Base-by-base conservation (phyloP, 2,329 filamentous ascomycete species). In the Samsoniella hepiali region DNA sequence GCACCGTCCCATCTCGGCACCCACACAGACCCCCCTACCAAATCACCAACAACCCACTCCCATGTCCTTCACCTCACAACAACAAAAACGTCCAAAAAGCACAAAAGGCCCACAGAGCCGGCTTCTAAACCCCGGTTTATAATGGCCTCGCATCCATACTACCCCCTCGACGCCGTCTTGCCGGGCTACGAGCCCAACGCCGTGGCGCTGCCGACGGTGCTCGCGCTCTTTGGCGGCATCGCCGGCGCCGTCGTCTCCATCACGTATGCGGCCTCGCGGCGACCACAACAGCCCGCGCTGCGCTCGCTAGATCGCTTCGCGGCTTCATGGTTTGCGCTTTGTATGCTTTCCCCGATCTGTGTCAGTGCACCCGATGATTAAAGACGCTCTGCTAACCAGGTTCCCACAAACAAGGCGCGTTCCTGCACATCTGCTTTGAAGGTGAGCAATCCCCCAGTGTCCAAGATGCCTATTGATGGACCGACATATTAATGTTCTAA, bases 351-450 rank as follows among this genome's bases (percentile, higher is more conserved):
- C n/a, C 15, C 29, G 31, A 54, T 3, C 10, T 10, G 3, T 10
- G 6, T 13, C 34, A 29, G 10, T 44, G 44, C 40, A 5, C n/a
- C 17, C 17, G 22, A 17, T 3, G 10, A 22, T 22, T 22, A 9
- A 32, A 15, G 34, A 5, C 7, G 11, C 40, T 9, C 34, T 38
- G 55, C 55, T 58, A 27, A 58, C 17, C 3, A 8, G 31, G 13
- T 58, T 29, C 22, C 13, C 53, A 4, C 13, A 27, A 22, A 22
- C 22, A 57, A 88, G 86, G 84, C 68, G 87, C 86, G 2, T 86
- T 83, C 68, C 80, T 96, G 44, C 93, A 97, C 76, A 82, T 89
- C 62, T 88, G 90, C 71, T 96, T 96, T 74, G 92, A 96, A 78
- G 91, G 89, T 86, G 67, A 66, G 73, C 64, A 27, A 29, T 6